Conservation (phyloP, 441 rosid genomes). For the Raphanus hybrid region DNA sequence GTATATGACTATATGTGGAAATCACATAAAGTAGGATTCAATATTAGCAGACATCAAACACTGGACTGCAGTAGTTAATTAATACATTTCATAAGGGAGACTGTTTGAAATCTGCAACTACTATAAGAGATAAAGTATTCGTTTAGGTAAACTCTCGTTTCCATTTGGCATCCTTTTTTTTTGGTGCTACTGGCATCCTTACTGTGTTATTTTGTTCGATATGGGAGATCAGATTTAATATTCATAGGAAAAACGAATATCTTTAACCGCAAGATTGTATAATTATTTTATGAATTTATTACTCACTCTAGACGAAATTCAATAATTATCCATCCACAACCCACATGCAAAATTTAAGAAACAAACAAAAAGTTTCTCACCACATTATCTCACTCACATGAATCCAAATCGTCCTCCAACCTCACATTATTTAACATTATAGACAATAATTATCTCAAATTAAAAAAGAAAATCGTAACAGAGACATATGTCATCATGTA, state of each 20-base stretch:
- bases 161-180: neutral
- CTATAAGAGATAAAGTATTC: neutral
- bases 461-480: neutral
- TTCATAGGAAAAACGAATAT: conserved; percentile 2
- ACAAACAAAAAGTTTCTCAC: conserved; percentile 42
- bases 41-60: neutral
- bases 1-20: conserved; percentile 2
- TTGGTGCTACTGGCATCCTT: neutral
- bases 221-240: neutral
- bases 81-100: neutral
- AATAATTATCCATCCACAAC: conserved; percentile 41
- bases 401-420: conserved; percentile 45
- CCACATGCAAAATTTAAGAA: conserved; percentile 43
- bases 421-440: conserved; percentile 40
- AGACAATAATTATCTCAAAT: conserved; percentile 21
- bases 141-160: neutral
- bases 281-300: neutral
- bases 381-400: conserved; percentile 45
- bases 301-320: conserved; percentile 14
- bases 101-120: neutral
- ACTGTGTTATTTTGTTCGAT: neutral
- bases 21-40: neutral
- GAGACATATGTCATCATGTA: conserved; percentile 24
- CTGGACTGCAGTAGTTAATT: neutral
- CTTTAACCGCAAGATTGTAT: conserved; percentile 1